These are phyloP conservation scores for Iris macrosiphon DNA, from an alignment of 106 monocot species.

Conservation along the genomic window DNA sequence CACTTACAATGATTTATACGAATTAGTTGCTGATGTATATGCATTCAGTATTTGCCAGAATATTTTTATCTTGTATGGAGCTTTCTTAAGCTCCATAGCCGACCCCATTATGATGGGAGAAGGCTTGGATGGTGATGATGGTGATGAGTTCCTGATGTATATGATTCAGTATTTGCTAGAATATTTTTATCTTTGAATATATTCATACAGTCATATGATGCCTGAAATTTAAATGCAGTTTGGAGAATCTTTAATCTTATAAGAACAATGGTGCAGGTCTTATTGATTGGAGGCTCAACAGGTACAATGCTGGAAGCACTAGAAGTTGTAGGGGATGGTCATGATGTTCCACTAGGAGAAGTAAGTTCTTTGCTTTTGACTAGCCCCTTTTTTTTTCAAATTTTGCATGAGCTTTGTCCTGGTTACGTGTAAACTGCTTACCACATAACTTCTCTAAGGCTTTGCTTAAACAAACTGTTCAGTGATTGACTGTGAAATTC, in stretches of 20 bases:
- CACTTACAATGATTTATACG: neutral
- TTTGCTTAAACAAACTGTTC: neutral
- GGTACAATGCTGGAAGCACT: constrained; percentile 93
- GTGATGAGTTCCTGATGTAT: neutral
- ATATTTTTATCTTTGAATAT: neutral
- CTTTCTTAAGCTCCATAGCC: neutral
- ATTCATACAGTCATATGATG: neutral
- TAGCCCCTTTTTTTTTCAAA: neutral
- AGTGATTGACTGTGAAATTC: neutral
- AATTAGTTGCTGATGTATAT: neutral
- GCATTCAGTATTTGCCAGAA: neutral
- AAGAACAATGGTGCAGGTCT: constrained; percentile 36
- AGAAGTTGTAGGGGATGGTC: constrained; percentile 82
- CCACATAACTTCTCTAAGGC: neutral
- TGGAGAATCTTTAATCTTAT: neutral
- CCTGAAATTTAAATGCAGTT: neutral
- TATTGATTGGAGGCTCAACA: constrained; percentile 95
- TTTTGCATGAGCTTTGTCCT: neutral
- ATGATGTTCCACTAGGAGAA: constrained; percentile 34
- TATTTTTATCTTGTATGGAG: too few relatives aligned
- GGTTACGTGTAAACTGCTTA: too few relatives aligned
- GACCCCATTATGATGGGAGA: neutral
- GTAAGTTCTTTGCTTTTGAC: constrained; percentile 18
- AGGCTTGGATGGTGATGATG: neutral
- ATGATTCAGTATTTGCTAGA: neutral